Base-by-base conservation (phyloP, 2,329 filamentous ascomycete genomes). In the Annulohypoxylon truncatum region DNA sequence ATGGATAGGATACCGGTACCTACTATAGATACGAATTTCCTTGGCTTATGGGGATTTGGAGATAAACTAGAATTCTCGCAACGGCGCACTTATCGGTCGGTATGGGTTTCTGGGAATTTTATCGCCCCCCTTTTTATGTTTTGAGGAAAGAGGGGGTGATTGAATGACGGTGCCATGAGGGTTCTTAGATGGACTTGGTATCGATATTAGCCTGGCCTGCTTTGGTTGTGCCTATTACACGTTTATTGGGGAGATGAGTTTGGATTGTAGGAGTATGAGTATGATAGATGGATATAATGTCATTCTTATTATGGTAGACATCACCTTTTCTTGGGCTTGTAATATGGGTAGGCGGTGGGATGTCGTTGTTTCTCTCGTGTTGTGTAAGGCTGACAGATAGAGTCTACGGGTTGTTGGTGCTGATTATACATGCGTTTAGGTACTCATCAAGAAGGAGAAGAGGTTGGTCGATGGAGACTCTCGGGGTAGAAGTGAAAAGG, bases 271-370 rank as follows among this genome's bases (percentile, higher is more conserved):
- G 33, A 18, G 35, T 38, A 18, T 38, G 8, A 22, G n/a, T 24
- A 31, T 40, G 18, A 33, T 38, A 35, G 42, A 57, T 35, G 33
- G 18, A 51, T 57, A 29, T 51, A 51, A 59, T 59, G 47, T 22
- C 22, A 51, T 59, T 10, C 3, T 22, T 28, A 35, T 20, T 26
- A 28, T 18, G 18, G 15, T 5, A 28, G 40, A 3, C 10, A 12
- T 26, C 9, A 4, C 7, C 9, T 6, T 20, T 20, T 40, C 2
- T 40, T 6, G 10, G 4, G 12, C 12, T 10, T 42, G 15, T 42
- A 18, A 22, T 38, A n/a, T 38, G n/a, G n/a, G n/a, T n/a, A n/a
- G n/a, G n/a, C n/a, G n/a, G n/a, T n/a, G n/a, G n/a, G n/a, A n/a
- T n/a, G n/a, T n/a, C n/a, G n/a, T n/a, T n/a, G n/a, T n/a, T n/a